Percentiles rank a stretch among this genome's conserved stretches.
Conservation (phyloP, 345 rosid species). For the Diplotaxis tenuifolia region DNA sequence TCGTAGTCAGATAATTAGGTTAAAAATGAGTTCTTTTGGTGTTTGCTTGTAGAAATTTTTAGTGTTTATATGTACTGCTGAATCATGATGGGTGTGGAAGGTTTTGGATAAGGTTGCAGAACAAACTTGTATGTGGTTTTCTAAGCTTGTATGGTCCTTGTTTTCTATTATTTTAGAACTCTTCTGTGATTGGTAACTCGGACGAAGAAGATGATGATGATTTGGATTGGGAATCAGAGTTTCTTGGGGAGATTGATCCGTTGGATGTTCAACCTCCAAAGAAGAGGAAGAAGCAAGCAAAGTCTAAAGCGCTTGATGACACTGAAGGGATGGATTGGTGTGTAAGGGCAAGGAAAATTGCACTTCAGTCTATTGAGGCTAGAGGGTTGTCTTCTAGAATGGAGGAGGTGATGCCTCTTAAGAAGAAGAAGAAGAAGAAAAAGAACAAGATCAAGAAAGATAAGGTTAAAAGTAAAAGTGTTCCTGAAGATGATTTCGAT, state of each 20-base stretch:
- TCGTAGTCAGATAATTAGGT: neutral
- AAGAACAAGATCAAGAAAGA: slow-evolving; percentile 42
- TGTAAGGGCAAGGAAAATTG: slow-evolving; percentile 69
- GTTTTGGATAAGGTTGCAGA: slow-evolving; percentile 29
- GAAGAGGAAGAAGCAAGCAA: slow-evolving; percentile 53
- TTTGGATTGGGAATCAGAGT: slow-evolving; percentile 68
- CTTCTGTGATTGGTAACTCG: slow-evolving; percentile 28
- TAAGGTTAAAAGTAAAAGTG: slow-evolving; percentile 37
- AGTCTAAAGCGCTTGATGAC: slow-evolving; percentile 48
- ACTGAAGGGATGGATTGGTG: slow-evolving; percentile 93
- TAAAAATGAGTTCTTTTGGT: neutral
- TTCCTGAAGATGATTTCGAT: slow-evolving; percentile 43
- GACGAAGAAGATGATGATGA: slow-evolving; percentile 36
- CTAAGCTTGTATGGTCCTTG: neutral
- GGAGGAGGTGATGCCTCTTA: slow-evolving; percentile 53
- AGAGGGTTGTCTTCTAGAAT: slow-evolving; percentile 56
- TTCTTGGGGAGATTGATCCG: slow-evolving; percentile 70
- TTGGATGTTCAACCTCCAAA: slow-evolving; percentile 57
- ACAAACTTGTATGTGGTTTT: neutral
- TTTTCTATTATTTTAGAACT: slow-evolving; percentile 12
- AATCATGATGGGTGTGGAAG: neutral
- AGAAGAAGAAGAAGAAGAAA: slow-evolving; percentile 55
- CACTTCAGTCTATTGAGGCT: slow-evolving; percentile 70
- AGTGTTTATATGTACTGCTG: neutral
- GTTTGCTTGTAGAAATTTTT: neutral